These are phyloP conservation scores for Geotrichum fermentans DNA, from an alignment of 1,139 yeast species.

Conservation along the genomic window DNA sequence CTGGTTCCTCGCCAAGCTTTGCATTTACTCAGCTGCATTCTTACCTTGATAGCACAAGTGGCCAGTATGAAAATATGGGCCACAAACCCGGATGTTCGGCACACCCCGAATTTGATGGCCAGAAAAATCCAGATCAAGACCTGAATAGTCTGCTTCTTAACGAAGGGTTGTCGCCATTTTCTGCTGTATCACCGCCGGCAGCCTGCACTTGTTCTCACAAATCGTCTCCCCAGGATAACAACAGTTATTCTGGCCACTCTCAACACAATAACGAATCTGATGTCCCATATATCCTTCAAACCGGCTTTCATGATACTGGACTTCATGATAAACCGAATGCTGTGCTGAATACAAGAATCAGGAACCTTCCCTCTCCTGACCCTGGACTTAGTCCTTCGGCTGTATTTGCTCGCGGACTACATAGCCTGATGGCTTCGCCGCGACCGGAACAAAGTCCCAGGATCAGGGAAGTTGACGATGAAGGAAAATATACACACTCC, in stretches of 20 bases:
- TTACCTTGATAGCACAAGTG: not conserved
- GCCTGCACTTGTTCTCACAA: not conserved
- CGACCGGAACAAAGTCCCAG: not conserved
- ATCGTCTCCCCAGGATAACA: not conserved
- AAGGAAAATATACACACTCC: not conserved
- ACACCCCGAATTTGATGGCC: no score
- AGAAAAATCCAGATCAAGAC: not conserved
- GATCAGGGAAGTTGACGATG: not conserved
- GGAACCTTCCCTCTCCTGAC: not conserved
- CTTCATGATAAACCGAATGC: not conserved
- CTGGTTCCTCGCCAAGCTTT: not conserved
- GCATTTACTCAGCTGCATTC: not conserved
- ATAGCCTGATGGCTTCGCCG: not conserved
- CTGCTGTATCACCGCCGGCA: not conserved
- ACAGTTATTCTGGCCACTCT: not conserved
- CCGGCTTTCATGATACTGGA: not conserved
- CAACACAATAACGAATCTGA: not conserved
- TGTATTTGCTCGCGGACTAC: conserved; percentile 1
- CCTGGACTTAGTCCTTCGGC: not conserved
- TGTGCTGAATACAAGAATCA: no score
- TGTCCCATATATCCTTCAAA: no score
- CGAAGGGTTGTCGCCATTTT: not conserved
- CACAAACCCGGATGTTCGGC: no score
- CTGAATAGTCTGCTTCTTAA: not conserved
- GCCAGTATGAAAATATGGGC: not conserved